phyloP scores from a whole-genome alignment of 2,329 filamentous ascomycete genomes.

The Mollisia scopiformis region DNA sequence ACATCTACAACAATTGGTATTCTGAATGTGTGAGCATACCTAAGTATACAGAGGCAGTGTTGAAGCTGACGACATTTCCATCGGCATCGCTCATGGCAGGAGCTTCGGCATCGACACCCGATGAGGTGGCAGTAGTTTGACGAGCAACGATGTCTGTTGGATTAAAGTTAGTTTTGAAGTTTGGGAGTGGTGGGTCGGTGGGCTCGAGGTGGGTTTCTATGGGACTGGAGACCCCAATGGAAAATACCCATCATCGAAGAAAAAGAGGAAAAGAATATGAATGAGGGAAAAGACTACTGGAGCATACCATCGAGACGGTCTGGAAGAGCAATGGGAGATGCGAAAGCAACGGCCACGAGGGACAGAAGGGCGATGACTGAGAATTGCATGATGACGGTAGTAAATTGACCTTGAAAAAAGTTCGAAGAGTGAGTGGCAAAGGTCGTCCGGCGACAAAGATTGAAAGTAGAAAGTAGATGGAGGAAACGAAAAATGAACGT shows the following conservation, averaged over 20 bases:
- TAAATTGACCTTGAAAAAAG: slow-evolving; percentile 15
- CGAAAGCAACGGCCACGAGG: slow-evolving; percentile 32
- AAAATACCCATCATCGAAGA: not conserved
- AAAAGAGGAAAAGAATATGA: not conserved
- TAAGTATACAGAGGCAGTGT: slow-evolving; percentile 26
- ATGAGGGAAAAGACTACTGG: not conserved
- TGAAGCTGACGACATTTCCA: slow-evolving; percentile 31
- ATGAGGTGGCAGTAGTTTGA: no score
- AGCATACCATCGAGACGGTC: slow-evolving; percentile 28
- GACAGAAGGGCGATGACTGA: slow-evolving; percentile 31
- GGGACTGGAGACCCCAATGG: not conserved
- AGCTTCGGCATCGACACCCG: slow-evolving; percentile 19
- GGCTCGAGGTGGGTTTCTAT: not conserved
- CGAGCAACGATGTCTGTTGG: slow-evolving; percentile 20
- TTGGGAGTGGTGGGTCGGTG: not conserved
- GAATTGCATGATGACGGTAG: slow-evolving; percentile 35
- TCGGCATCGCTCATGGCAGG: slow-evolving; percentile 30
- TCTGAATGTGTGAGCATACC: slow-evolving; percentile 13
- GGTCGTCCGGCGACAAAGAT: slow-evolving; percentile 36
- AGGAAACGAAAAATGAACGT: slow-evolving; percentile 23
- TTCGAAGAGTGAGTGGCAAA: slow-evolving; percentile 13
- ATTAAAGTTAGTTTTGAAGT: not conserved
- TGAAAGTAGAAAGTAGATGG: slow-evolving; percentile 20
- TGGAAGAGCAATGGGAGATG: slow-evolving; percentile 25
- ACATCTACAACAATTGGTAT: not conserved